phyloP scores from a whole-genome alignment of 495 filamentous ascomycete species.

The Aspergillus egyptiacus region DNA sequence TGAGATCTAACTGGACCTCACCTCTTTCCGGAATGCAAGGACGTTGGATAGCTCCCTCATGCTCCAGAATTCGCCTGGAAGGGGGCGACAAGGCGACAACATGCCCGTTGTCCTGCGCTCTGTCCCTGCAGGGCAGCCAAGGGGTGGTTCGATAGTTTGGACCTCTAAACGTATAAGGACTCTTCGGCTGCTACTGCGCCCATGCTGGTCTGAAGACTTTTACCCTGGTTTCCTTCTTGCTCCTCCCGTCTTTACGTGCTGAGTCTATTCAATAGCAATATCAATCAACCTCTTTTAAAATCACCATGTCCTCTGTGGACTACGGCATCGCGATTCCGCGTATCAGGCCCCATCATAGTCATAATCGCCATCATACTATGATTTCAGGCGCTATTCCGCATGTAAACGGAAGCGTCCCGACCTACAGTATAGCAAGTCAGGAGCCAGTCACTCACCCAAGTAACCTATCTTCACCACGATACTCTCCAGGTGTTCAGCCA shows the following conservation, averaged over 20 bases:
- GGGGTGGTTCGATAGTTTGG: slow-evolving; percentile 24
- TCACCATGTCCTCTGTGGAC: slow-evolving; percentile 19
- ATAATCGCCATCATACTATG: slow-evolving; percentile 19
- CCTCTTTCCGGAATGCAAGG: slow-evolving; percentile 32
- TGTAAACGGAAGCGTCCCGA: slow-evolving; percentile 14
- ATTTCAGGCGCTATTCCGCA: slow-evolving; percentile 15
- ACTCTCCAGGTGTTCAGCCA: slow-evolving; percentile 22
- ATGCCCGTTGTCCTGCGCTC: slow-evolving; percentile 18
- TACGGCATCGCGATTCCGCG: slow-evolving; percentile 8
- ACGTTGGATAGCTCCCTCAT: slow-evolving; percentile 15
- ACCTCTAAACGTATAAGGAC: slow-evolving; percentile 19
- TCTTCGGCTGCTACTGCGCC: slow-evolving; percentile 6
- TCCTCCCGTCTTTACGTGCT: neutral
- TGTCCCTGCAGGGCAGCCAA: slow-evolving; percentile 19
- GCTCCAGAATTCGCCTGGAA: slow-evolving; percentile 24
- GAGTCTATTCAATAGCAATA: neutral
- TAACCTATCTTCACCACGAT: slow-evolving; percentile 16
- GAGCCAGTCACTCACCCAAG: slow-evolving; percentile 6
- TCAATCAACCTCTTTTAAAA: neutral
- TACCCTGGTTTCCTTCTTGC: slow-evolving; percentile 6
- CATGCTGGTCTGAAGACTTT: neutral
- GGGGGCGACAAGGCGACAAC: slow-evolving; percentile 20
- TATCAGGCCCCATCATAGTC: slow-evolving; percentile 6
- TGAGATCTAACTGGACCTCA: slow-evolving; percentile 6
- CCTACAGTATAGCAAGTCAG: slow-evolving; percentile 14